phyloP scores from a whole-genome alignment of 768 basidiomycete genomes.

The Lactarius sanguifluus region DNA sequence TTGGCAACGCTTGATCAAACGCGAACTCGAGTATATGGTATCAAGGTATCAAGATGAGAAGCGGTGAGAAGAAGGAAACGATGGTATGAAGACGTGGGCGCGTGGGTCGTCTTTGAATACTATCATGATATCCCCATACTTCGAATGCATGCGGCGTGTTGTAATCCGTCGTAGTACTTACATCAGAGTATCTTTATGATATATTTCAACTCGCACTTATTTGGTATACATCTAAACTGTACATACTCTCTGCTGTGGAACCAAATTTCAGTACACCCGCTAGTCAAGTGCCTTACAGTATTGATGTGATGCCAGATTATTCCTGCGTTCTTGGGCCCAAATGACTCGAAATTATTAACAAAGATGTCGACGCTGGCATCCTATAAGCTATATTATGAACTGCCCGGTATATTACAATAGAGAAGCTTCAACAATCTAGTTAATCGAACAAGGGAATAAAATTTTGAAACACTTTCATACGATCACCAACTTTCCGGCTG shows the following conservation, averaged over 20 bases:
- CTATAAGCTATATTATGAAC: neutral
- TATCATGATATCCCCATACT: neutral
- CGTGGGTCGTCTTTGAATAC: neutral
- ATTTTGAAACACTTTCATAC: conserved; percentile 44
- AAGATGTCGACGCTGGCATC: neutral
- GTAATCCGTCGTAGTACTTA: neutral
- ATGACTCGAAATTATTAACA: neutral
- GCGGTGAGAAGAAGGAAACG: too few relatives aligned
- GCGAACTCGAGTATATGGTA: neutral
- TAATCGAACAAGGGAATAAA: conserved; percentile 46
- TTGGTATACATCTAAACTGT: neutral
- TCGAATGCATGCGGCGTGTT: neutral
- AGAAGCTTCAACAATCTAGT: conserved; percentile 7
- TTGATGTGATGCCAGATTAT: neutral
- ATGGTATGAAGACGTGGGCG: too few relatives aligned
- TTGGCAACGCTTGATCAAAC: neutral
- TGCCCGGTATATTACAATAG: neutral
- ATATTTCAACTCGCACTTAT: neutral
- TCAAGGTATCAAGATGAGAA: neutral
- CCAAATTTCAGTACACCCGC: too few relatives aligned
- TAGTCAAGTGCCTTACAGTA: too few relatives aligned
- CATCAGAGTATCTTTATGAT: neutral
- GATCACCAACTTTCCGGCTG: conserved; percentile 39
- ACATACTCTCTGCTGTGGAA: neutral
- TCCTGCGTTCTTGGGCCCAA: neutral